Conservation (phyloP, 768 basidiomycete genomes). For the Tricholoma hemisulphureum region DNA sequence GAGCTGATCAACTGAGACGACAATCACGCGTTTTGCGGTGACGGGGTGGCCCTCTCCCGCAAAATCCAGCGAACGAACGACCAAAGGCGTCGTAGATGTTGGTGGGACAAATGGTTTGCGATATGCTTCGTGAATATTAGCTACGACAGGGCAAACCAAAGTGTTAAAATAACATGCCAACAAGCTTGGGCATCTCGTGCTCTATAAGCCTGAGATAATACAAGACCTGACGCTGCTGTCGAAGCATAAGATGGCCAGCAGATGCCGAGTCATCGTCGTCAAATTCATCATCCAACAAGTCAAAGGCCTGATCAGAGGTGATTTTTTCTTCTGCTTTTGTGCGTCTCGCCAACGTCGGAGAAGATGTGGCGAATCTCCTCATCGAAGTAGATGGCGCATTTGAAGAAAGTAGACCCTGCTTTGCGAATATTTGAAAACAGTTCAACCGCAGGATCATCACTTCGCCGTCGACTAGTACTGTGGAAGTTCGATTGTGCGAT, state of each 20-base stretch:
- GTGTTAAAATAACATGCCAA: slow-evolving; percentile 41
- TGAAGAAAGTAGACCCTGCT: background rate
- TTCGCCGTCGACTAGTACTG: background rate
- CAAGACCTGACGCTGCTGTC: slow-evolving; percentile 70
- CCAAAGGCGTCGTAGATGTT: slow-evolving; percentile 51
- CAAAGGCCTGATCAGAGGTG: slow-evolving; percentile 39
- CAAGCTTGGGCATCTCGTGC: slow-evolving; percentile 83
- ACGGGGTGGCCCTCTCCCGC: slow-evolving; percentile 76
- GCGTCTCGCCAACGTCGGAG: slow-evolving; percentile 32
- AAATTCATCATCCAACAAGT: slow-evolving; percentile 43
- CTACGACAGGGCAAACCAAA: slow-evolving; percentile 1
- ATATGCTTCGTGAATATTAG: slow-evolving; percentile 52
- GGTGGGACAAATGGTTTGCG: slow-evolving; percentile 79
- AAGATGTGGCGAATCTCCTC: slow-evolving; percentile 25
- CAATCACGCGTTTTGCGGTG: slow-evolving; percentile 66
- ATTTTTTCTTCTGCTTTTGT: slow-evolving; percentile 40
- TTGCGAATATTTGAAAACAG: background rate
- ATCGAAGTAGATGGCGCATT: slow-evolving; percentile 4
- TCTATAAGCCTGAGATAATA: slow-evolving; percentile 85
- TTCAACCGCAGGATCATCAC: background rate
- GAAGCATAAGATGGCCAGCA: slow-evolving; percentile 68
- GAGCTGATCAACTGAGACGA: slow-evolving; percentile 72
- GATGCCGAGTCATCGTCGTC: slow-evolving; percentile 65
- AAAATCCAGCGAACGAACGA: slow-evolving; percentile 75
- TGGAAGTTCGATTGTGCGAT: too few species aligned